These are phyloP conservation scores for Epichloe coenophiala DNA, from an alignment of 2,329 filamentous ascomycete species.

Conservation along the genomic window DNA sequence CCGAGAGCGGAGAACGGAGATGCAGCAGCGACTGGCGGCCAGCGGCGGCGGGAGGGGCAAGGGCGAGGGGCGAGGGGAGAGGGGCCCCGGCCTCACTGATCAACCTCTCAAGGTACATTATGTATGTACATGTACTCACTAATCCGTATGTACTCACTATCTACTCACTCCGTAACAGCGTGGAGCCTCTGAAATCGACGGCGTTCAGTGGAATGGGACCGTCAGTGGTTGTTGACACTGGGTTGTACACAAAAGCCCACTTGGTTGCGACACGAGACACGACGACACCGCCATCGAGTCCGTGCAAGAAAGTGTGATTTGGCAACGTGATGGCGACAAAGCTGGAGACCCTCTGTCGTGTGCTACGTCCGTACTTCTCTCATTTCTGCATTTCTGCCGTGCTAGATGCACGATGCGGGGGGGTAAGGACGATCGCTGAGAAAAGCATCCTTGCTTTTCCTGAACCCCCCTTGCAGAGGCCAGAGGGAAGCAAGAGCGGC, in stretches of 20 bases:
- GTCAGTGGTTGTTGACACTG: neutral
- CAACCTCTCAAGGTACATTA: too few relatives aligned
- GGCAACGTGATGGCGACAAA: conserved; percentile 1
- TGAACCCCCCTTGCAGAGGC: too few relatives aligned
- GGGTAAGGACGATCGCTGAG: neutral
- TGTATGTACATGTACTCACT: too few relatives aligned
- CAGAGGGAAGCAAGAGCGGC: too few relatives aligned
- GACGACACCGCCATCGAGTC: neutral
- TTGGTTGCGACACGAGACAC: conserved; percentile 2
- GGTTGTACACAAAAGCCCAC: neutral
- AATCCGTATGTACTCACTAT: too few relatives aligned
- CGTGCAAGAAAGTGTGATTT: conserved; percentile 2
- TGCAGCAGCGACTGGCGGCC: conserved; percentile 4
- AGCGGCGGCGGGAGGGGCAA: neutral
- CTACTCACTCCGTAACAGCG: too few relatives aligned
- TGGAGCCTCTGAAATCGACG: neutral
- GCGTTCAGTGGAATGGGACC: neutral
- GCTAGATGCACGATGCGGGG: conserved; percentile 4
- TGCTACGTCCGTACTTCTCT: neutral
- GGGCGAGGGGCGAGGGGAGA: too few relatives aligned
- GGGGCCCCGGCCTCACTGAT: too few relatives aligned
- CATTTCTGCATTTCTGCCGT: neutral
- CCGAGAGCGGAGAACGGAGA: conserved; percentile 7
- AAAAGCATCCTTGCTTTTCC: neutral
- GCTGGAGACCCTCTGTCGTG: neutral